Base-by-base conservation (phyloP, 2,329 filamentous ascomycete genomes). In the Colletotrichum musicola region DNA sequence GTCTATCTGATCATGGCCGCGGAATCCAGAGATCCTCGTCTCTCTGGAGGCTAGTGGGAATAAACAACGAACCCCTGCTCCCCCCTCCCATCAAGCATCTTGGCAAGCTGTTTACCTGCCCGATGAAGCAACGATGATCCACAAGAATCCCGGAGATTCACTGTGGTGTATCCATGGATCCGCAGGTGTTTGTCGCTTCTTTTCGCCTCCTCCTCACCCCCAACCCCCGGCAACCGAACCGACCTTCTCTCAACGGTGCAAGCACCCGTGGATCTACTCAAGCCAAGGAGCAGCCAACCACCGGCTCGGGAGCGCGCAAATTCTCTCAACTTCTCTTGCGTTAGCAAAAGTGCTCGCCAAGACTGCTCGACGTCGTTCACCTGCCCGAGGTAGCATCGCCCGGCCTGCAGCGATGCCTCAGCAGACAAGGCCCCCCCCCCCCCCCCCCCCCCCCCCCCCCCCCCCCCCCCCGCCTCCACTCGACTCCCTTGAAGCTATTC, bases 341-440 rank as follows among this genome's bases (percentile, higher is more conserved):
- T n/a, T n/a, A 35, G 30, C 50, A 68, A 68, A 65, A 65, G 62
- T 65, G 13, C 65, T 65, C 35, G 62, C 65, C 65, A 68, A 68
- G 65, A 68, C 44, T n/a, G 38, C 18, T 27, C 49, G 18, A 56
- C 42, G 25, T 56, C 50, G 22, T 30, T 56, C 65, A 68, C 65
- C 65, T 68, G 62, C 65, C 65, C 55, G 61, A 68, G 55, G 62
- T 42, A 68, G 65, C 62, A 68, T 68, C 65, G 62, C 50, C 56
- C 44, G 65, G 38, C 25, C 49, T 57, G 62, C 55, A 65, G 13
- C 44, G 20, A 61, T 68, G 65, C 62, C 65, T 68, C 65, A 68
- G 65, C 20, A n/a, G 14, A 18, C 10, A 25, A 0, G 20, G 18
- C 47, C 27, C n/a, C 18, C 22, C 25, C 38, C 38, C 9, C 25